phyloP scores from a whole-genome alignment of 2,329 filamentous ascomycete species.

The Ascochyta viciae-villosae region DNA sequence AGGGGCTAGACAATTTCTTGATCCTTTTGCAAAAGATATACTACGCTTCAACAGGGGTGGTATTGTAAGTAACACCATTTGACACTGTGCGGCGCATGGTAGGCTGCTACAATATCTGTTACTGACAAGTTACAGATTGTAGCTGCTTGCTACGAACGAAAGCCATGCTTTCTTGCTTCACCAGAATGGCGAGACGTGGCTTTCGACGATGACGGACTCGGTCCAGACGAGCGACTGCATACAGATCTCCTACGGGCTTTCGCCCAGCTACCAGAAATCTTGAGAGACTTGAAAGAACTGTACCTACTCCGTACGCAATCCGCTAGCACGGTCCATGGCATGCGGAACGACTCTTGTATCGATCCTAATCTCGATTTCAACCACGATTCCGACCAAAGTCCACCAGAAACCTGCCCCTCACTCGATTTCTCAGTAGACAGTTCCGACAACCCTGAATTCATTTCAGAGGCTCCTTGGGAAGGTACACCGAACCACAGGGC shows the following conservation, averaged over 20 bases:
- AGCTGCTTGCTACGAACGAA: slow-evolving; percentile 40
- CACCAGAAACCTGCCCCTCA: slow-evolving; percentile 27
- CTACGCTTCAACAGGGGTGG: slow-evolving; percentile 41
- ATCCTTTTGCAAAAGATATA: slow-evolving; percentile 42
- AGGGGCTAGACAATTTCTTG: slow-evolving; percentile 35
- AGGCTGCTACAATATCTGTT: background rate
- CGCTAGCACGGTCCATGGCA: background rate
- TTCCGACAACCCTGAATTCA: slow-evolving; percentile 24
- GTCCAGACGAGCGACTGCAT: slow-evolving; percentile 36
- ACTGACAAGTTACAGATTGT: slow-evolving; percentile 34
- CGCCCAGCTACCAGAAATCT: slow-evolving; percentile 36
- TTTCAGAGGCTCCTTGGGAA: slow-evolving; percentile 19
- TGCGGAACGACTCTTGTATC: slow-evolving; percentile 9
- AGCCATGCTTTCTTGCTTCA: slow-evolving; percentile 39
- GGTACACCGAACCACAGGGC: slow-evolving; percentile 4
- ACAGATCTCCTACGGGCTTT: slow-evolving; percentile 39
- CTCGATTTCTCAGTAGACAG: slow-evolving; percentile 30
- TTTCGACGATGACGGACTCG: slow-evolving; percentile 40
- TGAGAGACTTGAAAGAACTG: slow-evolving; percentile 37
- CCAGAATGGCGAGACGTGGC: slow-evolving; percentile 43
- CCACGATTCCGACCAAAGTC: slow-evolving; percentile 13
- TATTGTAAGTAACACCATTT: slow-evolving; percentile 31
- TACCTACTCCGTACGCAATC: slow-evolving; percentile 6
- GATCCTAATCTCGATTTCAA: slow-evolving; percentile 9
- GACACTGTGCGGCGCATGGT: too few species aligned